Conservation (phyloP, 768 basidiomycete species). For the Collybiopsis confluens region DNA sequence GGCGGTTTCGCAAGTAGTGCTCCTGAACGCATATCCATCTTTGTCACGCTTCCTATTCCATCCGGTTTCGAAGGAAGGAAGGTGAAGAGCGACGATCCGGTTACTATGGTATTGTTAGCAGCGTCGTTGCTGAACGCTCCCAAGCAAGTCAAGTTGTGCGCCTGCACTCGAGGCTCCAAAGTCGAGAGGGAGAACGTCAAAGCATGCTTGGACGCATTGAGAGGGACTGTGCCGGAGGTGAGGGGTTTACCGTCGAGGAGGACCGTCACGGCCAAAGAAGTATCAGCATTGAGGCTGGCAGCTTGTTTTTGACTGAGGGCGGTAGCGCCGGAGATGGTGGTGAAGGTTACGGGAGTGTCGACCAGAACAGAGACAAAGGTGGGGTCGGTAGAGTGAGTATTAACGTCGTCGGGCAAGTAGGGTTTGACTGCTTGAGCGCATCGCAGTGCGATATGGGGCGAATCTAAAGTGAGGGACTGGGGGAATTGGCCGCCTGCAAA, state of each 20-base stretch:
- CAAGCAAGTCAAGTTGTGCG: conserved; percentile 34
- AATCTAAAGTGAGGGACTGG: conserved; percentile 28
- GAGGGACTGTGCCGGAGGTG: conserved; percentile 38
- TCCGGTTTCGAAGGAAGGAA: conserved; percentile 45
- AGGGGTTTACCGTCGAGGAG: conserved; percentile 41
- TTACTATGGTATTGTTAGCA: conserved; percentile 31
- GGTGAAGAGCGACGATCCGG: conserved; percentile 38
- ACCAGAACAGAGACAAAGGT: conserved; percentile 44
- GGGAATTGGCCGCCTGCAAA: conserved; percentile 40
- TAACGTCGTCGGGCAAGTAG: conserved; percentile 51
- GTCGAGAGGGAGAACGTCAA: conserved; percentile 45
- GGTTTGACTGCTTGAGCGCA: conserved; percentile 58
- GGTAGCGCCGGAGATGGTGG: conserved; percentile 40
- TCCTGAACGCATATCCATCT: conserved; percentile 59
- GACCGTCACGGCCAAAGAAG: conserved; percentile 38
- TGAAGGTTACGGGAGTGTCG: conserved; percentile 47
- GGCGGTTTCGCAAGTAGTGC: conserved; percentile 49
- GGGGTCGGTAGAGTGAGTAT: conserved; percentile 17
- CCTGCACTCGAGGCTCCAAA: conserved; percentile 36
- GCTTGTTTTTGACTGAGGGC: conserved; percentile 32
- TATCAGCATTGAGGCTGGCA: conserved; percentile 6
- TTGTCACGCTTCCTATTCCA: conserved; percentile 52
- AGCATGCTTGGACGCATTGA: conserved; percentile 48
- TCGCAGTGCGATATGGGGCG: conserved; percentile 51
- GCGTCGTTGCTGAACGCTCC: conserved; percentile 25